Evolutionary conservation across 768 basidiomycete genomes (phyloP).

Genomic region (Boletales sp.): DNA sequence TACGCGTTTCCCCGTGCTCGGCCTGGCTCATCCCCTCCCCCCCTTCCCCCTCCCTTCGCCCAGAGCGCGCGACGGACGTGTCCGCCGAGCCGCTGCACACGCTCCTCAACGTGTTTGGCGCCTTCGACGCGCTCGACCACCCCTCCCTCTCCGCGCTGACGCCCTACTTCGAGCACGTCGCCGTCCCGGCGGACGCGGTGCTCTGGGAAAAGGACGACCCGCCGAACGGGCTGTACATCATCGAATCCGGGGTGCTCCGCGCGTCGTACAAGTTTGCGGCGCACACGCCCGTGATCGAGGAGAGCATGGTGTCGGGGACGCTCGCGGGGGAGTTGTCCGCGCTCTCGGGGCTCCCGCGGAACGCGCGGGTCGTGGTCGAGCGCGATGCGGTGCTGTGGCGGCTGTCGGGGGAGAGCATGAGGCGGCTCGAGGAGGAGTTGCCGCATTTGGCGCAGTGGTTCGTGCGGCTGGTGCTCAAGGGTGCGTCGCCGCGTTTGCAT

Average conservation of each 20-base stretch:
- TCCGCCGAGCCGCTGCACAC: slow-evolving; percentile 66
- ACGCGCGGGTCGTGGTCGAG: slow-evolving; percentile 85
- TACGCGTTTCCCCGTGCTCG: slow-evolving; percentile 22
- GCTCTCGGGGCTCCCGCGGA: slow-evolving; percentile 72
- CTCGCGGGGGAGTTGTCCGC: slow-evolving; percentile 89
- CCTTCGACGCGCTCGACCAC: slow-evolving; percentile 56
- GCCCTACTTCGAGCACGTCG: slow-evolving; percentile 66
- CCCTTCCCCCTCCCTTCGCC: background rate
- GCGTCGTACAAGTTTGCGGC: slow-evolving; percentile 80
- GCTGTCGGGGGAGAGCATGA: slow-evolving; percentile 56
- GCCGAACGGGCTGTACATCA: slow-evolving; percentile 83
- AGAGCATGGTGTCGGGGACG: slow-evolving; percentile 92
- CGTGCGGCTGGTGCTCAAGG: slow-evolving; percentile 67
- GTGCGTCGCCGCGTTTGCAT: slow-evolving; percentile 38
- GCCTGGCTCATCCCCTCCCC: background rate
- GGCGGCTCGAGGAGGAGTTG: slow-evolving; percentile 60
- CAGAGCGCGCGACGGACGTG: slow-evolving; percentile 31
- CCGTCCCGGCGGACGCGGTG: slow-evolving; percentile 52
- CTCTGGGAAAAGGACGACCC: slow-evolving; percentile 78
- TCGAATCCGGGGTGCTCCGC: slow-evolving; percentile 81
- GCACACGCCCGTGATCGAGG: slow-evolving; percentile 64
- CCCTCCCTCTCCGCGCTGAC: slow-evolving; percentile 60
- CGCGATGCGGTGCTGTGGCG: slow-evolving; percentile 78
- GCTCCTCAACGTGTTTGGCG: slow-evolving; percentile 74
- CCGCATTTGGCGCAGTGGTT: slow-evolving; percentile 66